Evolutionary conservation across 2,329 filamentous ascomycete genomes (phyloP).

Genomic region (Delphinella strobiligena): DNA sequence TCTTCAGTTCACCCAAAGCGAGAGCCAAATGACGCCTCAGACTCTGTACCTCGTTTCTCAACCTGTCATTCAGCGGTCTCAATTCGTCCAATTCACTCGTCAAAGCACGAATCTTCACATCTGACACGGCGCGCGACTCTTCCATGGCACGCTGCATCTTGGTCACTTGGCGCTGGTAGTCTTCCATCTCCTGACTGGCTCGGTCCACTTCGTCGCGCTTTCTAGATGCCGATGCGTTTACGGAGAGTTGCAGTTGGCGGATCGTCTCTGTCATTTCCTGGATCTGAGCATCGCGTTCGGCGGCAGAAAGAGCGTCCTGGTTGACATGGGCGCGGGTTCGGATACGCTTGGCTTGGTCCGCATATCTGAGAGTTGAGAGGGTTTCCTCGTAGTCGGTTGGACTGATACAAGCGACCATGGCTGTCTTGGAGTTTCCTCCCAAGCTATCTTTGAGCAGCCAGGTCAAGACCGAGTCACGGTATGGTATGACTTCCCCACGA

Average conservation of each 20-base stretch:
- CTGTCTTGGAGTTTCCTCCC: constrained; percentile 94
- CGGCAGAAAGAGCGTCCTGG: constrained; percentile 84
- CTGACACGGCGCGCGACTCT: constrained; percentile 76
- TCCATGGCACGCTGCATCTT: constrained; percentile 95
- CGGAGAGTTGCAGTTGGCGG: constrained; percentile 65
- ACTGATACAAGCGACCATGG: constrained; percentile 97
- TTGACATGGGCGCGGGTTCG: constrained; percentile 90
- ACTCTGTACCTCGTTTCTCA: constrained; percentile 63
- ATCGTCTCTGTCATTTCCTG: constrained; percentile 93
- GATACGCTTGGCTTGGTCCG: constrained; percentile 95
- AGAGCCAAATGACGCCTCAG: constrained; percentile 78
- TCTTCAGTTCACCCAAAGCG: constrained; percentile 74
- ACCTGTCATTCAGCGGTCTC: constrained; percentile 45
- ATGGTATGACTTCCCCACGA: constrained; percentile 56
- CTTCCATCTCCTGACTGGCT: constrained; percentile 75
- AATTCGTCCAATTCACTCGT: constrained; percentile 39
- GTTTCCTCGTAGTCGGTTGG: constrained; percentile 97
- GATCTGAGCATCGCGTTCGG: constrained; percentile 90
- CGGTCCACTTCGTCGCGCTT: constrained; percentile 63
- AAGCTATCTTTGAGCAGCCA: constrained; percentile 93
- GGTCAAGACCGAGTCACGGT: constrained; percentile 73
- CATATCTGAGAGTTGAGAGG: constrained; percentile 87
- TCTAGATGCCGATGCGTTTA: constrained; percentile 44
- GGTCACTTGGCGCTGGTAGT: constrained; percentile 83
- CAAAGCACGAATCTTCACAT: constrained; percentile 85